A percentile compares a stretch with the other conserved stretches of the same genome.
Evolutionary conservation across 768 basidiomycete genomes (phyloP).

Genomic region (Boletellus ananiceps): DNA sequence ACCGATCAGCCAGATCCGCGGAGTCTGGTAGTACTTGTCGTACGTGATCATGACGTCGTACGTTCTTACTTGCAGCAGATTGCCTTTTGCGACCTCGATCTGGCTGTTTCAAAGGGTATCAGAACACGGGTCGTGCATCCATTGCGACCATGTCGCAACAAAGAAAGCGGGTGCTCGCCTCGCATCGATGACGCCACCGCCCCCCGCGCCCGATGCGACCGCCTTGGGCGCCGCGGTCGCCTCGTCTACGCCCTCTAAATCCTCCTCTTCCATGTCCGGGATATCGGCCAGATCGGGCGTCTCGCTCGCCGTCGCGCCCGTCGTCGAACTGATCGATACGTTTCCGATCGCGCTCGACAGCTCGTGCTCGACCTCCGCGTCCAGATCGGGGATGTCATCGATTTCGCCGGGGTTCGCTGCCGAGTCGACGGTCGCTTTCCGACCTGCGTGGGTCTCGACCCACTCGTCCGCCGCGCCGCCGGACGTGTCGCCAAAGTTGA

Average conservation of each 20-base stretch:
- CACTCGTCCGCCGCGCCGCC: constrained; percentile 76
- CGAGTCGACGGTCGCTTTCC: constrained; percentile 49
- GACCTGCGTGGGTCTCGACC: constrained; percentile 96
- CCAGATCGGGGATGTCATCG: constrained; percentile 85
- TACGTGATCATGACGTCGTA: constrained; percentile 99
- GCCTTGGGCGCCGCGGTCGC: constrained; percentile 66
- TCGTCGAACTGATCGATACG: constrained; percentile 39
- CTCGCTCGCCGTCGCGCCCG: constrained; percentile 38
- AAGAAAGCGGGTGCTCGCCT: constrained; percentile 37
- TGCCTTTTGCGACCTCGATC: constrained; percentile 66
- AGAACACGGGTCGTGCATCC: neutral
- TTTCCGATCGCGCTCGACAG: constrained; percentile 42
- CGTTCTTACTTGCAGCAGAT: constrained; percentile 91
- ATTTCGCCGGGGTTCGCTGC: constrained; percentile 61
- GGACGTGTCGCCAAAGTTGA: constrained; percentile 72
- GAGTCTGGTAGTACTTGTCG: constrained; percentile 99
- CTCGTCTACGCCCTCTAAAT: constrained; percentile 83
- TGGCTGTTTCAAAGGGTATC: constrained; percentile 36
- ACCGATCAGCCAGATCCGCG: constrained; percentile 94
- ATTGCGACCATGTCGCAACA: too few species aligned
- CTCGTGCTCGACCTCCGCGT: constrained; percentile 59
- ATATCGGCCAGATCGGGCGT: constrained; percentile 97
- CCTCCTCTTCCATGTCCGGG: constrained; percentile 98
- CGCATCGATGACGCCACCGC: constrained; percentile 37
- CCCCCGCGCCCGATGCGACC: constrained; percentile 18